These are phyloP conservation scores for Magnusiomyces starmeri DNA, from an alignment of 1,139 yeast species.

Conservation along the genomic window DNA sequence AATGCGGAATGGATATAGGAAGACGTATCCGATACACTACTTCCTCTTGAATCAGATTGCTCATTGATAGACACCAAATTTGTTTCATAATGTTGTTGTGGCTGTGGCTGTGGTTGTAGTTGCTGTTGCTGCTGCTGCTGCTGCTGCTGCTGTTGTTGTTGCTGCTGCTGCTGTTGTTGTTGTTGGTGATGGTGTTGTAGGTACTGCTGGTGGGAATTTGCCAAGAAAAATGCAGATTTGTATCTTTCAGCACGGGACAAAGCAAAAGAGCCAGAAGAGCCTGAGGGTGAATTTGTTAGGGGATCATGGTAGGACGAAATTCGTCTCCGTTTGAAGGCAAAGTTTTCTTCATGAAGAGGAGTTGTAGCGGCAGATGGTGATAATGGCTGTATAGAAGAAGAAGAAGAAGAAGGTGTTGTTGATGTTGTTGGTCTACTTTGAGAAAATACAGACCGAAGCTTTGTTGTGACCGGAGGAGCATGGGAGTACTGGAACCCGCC, in stretches of 20 bases:
- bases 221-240: constrained; percentile 24
- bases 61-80: background rate
- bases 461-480: constrained; percentile 4
- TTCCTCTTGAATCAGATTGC: constrained; percentile 1
- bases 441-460: background rate
- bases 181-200: constrained; percentile 6
- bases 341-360: constrained; percentile 20
- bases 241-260: constrained; percentile 21
- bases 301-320: constrained; percentile 30
- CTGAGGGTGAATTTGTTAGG: constrained; percentile 14
- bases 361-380: constrained; percentile 12
- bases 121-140: background rate
- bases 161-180: too few relatives aligned
- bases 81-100: background rate
- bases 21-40: background rate
- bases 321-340: constrained; percentile 23
- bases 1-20: background rate
- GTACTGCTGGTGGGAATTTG: constrained; percentile 12
- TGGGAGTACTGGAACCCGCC: background rate
- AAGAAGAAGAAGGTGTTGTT: constrained; percentile 8
- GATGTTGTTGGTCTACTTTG: background rate
- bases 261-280: background rate
- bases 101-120: background rate
- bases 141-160: too few relatives aligned
- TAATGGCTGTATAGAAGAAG: too few relatives aligned